Evolutionary conservation across 2,329 filamentous ascomycete genomes (phyloP), one percentile per base, ranked within the genome.

Genomic region (Phoma sp.): DNA sequence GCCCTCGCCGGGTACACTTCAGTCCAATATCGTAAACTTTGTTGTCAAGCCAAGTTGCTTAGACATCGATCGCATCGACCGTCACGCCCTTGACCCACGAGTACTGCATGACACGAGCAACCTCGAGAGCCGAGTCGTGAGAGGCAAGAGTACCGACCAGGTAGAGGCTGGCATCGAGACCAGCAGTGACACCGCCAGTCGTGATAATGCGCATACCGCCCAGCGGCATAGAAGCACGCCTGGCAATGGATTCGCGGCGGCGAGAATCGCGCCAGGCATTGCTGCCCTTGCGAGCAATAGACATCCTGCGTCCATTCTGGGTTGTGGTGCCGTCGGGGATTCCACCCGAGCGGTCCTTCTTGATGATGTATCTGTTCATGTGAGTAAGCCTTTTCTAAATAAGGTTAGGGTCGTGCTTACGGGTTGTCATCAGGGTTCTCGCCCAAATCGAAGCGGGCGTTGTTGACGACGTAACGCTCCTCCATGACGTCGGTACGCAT

Each of bases 391-490:
- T 29, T 24, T 7, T 25, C 6, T 29, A 1, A 36, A 32, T 29
- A 4, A 2, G 13, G 1, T 4, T 25, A 39, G 15, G 6, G 2
- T 31, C 15, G 10, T 19, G 51, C 69, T 62, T 58, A 71, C 69
- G 66, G 71, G 76, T 91, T 94, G 76, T 92, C 88, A 60, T 93
- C 89, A 70, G 90, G 86, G 70, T 93, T 86, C 57, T 89, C 88
- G 64, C 82, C 84, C 38, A 95, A 81, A 67, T 95, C 91, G 75
- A 94, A 96, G 65, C 91, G 89, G 56, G 92, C 87, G 78, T 96
- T 95, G 82, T 96, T 96, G 74, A 96, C 91, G 19, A 96, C 91
- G 73, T 95, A 96, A 70, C 91, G 85, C 70, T 91, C 88, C 71
- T 95, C 90, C 70, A 94, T 84, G 61, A 95, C 89, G 70, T 95